phyloP scores from a whole-genome alignment of 192 early-diverging fungal species.

The Kappamyces sp. region DNA sequence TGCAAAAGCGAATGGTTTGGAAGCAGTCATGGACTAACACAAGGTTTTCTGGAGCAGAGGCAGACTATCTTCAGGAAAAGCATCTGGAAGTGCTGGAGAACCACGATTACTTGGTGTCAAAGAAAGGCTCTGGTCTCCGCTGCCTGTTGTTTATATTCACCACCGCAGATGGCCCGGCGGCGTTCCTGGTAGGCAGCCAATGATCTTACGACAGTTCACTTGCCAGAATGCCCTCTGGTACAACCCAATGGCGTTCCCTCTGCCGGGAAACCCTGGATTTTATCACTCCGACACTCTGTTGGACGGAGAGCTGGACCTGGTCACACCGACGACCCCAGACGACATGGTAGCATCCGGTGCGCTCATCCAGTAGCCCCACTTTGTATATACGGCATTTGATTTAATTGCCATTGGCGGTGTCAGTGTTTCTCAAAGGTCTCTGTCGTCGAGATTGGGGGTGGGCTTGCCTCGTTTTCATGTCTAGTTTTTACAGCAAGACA shows the following conservation, averaged over 20 bases:
- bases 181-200: constrained; percentile 8
- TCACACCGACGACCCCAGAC: too few species aligned
- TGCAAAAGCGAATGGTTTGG: too few species aligned
- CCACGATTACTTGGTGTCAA: constrained; percentile 14
- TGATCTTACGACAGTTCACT: too few species aligned
- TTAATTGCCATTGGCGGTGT: constrained; percentile 13
- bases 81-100: too few species aligned
- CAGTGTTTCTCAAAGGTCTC: constrained; percentile 5
- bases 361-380: not conserved
- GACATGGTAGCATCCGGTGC: constrained; percentile 2
- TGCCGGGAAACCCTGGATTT: not conserved
- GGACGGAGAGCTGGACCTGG: constrained; percentile 14
- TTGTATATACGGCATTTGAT: constrained; percentile 13
- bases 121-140: constrained; percentile 7
- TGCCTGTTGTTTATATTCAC: constrained; percentile 3
- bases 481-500: constrained; percentile 15
- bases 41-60: too few species aligned
- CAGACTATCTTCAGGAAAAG: too few species aligned
- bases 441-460: constrained; percentile 10
- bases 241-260: constrained; percentile 11
- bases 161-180: not conserved
- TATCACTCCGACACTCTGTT: constrained; percentile 17
- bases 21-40: too few species aligned
- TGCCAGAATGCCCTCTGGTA: constrained; percentile 11
- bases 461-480: not conserved